These are phyloP conservation scores for Iris pallida DNA, from an alignment of 116 monocot genomes.

Conservation along the genomic window DNA sequence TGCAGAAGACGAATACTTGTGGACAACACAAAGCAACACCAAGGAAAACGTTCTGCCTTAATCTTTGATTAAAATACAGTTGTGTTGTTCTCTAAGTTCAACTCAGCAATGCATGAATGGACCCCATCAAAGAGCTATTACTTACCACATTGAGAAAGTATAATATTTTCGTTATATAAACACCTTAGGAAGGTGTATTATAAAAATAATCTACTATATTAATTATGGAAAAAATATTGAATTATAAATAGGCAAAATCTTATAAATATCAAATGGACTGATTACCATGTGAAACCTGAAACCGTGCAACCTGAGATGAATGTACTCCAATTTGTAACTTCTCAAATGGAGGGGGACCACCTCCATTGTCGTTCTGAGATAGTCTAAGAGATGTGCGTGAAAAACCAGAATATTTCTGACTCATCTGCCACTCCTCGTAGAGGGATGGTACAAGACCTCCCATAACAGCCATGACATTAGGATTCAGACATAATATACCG, in stretches of 20 bases:
- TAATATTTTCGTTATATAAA: too few species aligned
- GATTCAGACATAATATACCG: constrained; percentile 79
- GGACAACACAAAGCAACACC: too few species aligned
- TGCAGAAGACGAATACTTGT: too few species aligned
- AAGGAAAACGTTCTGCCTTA: too few species aligned
- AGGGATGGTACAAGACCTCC: constrained; percentile 84
- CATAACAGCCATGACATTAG: constrained; percentile 53
- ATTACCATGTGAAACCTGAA: constrained; percentile 25
- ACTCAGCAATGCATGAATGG: too few species aligned
- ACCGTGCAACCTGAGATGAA: constrained; percentile 8
- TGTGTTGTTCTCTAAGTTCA: too few species aligned
- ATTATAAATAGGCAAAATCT: background rate
- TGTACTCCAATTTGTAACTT: constrained; percentile 46
- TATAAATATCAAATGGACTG: constrained; percentile 10
- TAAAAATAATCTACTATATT: background rate
- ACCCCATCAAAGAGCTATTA: background rate
- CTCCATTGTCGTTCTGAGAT: constrained; percentile 38
- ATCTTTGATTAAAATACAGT: too few species aligned
- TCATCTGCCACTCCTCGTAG: constrained; percentile 87
- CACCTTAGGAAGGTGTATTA: background rate
- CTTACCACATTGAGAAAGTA: background rate
- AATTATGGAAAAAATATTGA: background rate
- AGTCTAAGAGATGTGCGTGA: constrained; percentile 44
- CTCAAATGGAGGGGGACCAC: constrained; percentile 82
- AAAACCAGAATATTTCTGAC: constrained; percentile 74